phyloP scores from a whole-genome alignment of 2,329 filamentous ascomycete genomes.

The Sporothrix phasma region DNA sequence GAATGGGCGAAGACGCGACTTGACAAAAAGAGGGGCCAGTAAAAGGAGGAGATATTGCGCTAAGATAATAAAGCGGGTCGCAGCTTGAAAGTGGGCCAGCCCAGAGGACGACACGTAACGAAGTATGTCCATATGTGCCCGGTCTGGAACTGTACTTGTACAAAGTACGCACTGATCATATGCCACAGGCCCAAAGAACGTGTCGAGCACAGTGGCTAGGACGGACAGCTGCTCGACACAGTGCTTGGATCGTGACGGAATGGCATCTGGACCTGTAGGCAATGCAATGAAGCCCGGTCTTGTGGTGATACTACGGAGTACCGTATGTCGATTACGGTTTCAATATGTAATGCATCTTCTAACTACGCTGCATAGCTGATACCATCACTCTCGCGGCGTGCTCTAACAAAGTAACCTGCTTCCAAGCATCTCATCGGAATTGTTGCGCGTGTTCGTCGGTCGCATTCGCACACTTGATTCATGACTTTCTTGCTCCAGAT shows the following conservation, averaged over 20 bases:
- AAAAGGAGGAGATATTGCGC: conserved; percentile 1
- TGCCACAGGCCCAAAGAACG: too few species aligned
- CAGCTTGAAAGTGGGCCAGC: background rate
- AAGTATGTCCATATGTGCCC: too few species aligned
- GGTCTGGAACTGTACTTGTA: too few species aligned
- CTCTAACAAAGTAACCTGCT: too few species aligned
- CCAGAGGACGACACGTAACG: background rate
- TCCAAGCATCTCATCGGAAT: background rate
- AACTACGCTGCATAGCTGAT: too few species aligned
- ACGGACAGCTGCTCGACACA: background rate
- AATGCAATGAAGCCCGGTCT: background rate
- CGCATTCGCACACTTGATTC: background rate
- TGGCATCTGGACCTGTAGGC: background rate
- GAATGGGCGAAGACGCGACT: background rate
- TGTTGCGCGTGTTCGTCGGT: background rate
- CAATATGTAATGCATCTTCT: too few species aligned
- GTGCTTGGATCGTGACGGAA: background rate
- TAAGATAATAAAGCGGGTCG: background rate
- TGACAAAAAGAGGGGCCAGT: background rate
- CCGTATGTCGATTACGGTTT: too few species aligned
- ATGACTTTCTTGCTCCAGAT: background rate
- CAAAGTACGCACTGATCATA: too few species aligned
- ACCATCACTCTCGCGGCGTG: too few species aligned
- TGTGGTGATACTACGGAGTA: too few species aligned
- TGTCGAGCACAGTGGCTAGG: conserved; percentile 6